Evolutionary conservation across 805 yeast species (phyloP), one percentile per base, ranked within the genome.

Genomic region (Wickerhamiella kurtzmanii): DNA sequence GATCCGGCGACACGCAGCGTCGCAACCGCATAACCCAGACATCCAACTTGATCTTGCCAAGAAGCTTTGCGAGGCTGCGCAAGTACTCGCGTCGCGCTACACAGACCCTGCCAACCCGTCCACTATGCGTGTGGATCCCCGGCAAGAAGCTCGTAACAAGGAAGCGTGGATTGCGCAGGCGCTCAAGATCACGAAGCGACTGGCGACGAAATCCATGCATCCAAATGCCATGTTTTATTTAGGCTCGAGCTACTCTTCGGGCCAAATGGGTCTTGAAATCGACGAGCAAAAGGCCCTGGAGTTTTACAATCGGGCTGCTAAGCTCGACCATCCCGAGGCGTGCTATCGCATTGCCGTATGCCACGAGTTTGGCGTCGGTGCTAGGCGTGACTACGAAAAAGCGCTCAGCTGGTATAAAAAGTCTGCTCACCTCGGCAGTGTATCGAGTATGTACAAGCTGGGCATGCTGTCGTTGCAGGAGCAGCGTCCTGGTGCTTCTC

Each of bases 261-360:
- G 75, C 43, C 65, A 65, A 13, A 61, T 69, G 46, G 70, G 77
- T 8, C 65, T 77, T 15, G 76, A 72, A 16, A 66, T 70, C 48
- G 79, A 80, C 63, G 77, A 75, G 54, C 68, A 60, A 37, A 73
- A 73, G 54, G 87, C 88, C 2, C 77, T 75, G 55, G 76, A 75
- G 50, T 66, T 70, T 44, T 82, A 81, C 60, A 54, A 63, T 25
- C 74, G 72, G 49, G 80, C 86, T 0, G 81, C 85, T 4, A 65
- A 66, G 42, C 69, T 69, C 38, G 71, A 74, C 18, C 79, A 79
- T 55, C 69, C 77, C 0, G 74, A 74, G 46, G 80, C 83, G 8
- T 71, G 79, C 48, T 82, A 79, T 63, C 65, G 89, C 43, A 72
- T 78, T 1, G 92, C 82, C 0, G 81, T 81, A 28, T 76, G 85